Conservation (phyloP, 441 rosid species). For the Codiaeum variegatum region DNA sequence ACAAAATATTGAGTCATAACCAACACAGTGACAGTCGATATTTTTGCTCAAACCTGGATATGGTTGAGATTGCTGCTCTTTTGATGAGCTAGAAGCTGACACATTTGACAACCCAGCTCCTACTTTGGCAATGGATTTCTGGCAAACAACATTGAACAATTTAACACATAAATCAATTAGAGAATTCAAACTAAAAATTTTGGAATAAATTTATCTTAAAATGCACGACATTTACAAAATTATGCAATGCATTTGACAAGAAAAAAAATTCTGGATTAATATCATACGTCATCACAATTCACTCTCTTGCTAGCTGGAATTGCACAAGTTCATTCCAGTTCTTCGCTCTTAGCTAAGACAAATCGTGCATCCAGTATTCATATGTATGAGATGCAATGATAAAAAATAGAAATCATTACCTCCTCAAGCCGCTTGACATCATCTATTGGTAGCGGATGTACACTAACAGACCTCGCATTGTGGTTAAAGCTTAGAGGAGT, state of each 20-base stretch:
- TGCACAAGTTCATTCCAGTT: not conserved
- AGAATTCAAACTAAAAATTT: not conserved
- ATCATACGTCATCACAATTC: not conserved
- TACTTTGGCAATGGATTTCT: slow-evolving; percentile 36
- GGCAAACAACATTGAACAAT: slow-evolving; percentile 20
- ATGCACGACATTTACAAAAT: not conserved
- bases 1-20: not conserved
- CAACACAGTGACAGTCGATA: not conserved
- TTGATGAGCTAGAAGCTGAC: slow-evolving; percentile 52
- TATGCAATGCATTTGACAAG: not conserved
- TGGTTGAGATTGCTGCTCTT: slow-evolving; percentile 43
- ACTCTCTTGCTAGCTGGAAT: not conserved
- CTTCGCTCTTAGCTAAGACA: not conserved
- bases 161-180: not conserved
- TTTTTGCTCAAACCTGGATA: slow-evolving; percentile 55
- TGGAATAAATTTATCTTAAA: not conserved
- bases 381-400: not conserved
- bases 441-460: slow-evolving; percentile 48
- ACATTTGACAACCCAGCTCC: slow-evolving; percentile 42
- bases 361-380: not conserved
- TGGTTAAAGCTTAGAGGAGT: slow-evolving; percentile 33
- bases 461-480: slow-evolving; percentile 38
- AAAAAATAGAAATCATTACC: slow-evolving; percentile 30
- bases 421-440: slow-evolving; percentile 26
- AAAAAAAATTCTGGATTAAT: not conserved